A percentile compares a stretch with the other conserved stretches of the same genome.
phyloP scores from a whole-genome alignment of 257 asterid genomes.

The Ehretia macrophylla region DNA sequence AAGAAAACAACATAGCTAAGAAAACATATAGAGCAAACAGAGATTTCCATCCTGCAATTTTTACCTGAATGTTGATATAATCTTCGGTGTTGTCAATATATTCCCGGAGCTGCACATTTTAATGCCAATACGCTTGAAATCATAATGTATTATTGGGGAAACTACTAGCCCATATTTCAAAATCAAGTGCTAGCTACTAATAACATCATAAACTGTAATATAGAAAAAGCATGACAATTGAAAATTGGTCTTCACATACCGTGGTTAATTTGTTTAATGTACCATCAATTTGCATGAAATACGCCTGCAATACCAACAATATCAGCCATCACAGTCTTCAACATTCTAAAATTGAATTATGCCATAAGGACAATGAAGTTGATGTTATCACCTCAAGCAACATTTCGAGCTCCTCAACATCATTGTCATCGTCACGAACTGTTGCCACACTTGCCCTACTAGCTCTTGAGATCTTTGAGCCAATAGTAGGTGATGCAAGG shows the following conservation, averaged over 20 bases:
- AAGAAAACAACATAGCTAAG: neutral
- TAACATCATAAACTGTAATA: neutral
- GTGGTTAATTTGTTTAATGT: slow-evolving; percentile 79
- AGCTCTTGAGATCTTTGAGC: slow-evolving; percentile 80
- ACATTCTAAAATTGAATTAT: neutral
- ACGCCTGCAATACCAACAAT: slow-evolving; percentile 59
- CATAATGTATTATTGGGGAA: neutral
- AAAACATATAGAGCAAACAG: too few species aligned
- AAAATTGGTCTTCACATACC: slow-evolving; percentile 35
- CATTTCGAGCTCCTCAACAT: slow-evolving; percentile 95
- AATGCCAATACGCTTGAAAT: neutral
- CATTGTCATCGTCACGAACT: slow-evolving; percentile 74
- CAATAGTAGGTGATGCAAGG: slow-evolving; percentile 75
- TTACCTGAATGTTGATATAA: slow-evolving; percentile 92
- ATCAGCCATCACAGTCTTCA: neutral
- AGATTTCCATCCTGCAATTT: neutral
- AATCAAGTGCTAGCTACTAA: neutral
- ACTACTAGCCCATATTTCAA: too few species aligned
- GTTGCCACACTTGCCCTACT: slow-evolving; percentile 90
- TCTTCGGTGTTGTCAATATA: slow-evolving; percentile 93
- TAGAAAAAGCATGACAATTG: neutral
- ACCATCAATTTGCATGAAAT: slow-evolving; percentile 92
- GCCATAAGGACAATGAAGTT: neutral
- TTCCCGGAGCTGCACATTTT: slow-evolving; percentile 68
- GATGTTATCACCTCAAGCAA: slow-evolving; percentile 62